These are phyloP conservation scores for Scedosporium boydii DNA, from an alignment of 2,329 filamentous ascomycete genomes.

Conservation along the genomic window DNA sequence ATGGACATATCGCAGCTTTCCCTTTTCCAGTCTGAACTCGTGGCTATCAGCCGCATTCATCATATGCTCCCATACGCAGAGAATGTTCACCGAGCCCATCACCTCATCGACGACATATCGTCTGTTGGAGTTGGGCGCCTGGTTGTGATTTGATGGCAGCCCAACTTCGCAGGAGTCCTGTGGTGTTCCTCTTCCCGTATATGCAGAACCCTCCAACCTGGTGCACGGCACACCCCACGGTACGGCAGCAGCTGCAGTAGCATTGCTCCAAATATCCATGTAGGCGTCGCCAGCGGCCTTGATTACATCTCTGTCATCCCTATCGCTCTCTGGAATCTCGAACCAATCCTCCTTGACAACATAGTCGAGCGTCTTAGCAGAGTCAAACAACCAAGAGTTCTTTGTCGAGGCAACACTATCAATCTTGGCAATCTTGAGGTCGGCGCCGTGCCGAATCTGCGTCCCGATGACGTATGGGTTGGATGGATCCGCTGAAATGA, in stretches of 20 bases:
- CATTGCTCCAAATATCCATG: slow-evolving; percentile 24
- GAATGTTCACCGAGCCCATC: slow-evolving; percentile 13
- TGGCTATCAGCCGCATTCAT: slow-evolving; percentile 11
- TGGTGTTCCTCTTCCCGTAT: slow-evolving; percentile 18
- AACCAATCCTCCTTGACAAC: slow-evolving; percentile 22
- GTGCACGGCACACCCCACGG: slow-evolving; percentile 28
- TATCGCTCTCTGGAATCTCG: slow-evolving; percentile 19
- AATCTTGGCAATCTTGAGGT: slow-evolving; percentile 14
- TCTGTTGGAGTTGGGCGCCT: slow-evolving; percentile 12
- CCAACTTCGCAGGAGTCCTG: slow-evolving; percentile 17
- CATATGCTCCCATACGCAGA: slow-evolving; percentile 8
- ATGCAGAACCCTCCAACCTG: slow-evolving; percentile 25
- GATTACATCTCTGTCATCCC: slow-evolving; percentile 22
- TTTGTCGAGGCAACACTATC: slow-evolving; percentile 23
- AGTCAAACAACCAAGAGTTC: slow-evolving; percentile 28
- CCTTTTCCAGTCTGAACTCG: slow-evolving; percentile 11
- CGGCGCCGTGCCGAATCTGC: slow-evolving; percentile 19
- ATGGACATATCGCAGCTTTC: slow-evolving; percentile 12
- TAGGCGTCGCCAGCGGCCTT: slow-evolving; percentile 27
- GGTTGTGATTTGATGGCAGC: slow-evolving; percentile 13
- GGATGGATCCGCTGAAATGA: slow-evolving; percentile 19
- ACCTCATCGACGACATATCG: slow-evolving; percentile 17
- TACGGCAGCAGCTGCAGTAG: slow-evolving; percentile 22
- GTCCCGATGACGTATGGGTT: slow-evolving; percentile 28
- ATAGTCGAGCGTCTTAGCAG: slow-evolving; percentile 23